Evolutionary conservation across 768 basidiomycete species (phyloP), one percentile per base, ranked within the genome.

Genomic region (Cystoderma amianthinum): DNA sequence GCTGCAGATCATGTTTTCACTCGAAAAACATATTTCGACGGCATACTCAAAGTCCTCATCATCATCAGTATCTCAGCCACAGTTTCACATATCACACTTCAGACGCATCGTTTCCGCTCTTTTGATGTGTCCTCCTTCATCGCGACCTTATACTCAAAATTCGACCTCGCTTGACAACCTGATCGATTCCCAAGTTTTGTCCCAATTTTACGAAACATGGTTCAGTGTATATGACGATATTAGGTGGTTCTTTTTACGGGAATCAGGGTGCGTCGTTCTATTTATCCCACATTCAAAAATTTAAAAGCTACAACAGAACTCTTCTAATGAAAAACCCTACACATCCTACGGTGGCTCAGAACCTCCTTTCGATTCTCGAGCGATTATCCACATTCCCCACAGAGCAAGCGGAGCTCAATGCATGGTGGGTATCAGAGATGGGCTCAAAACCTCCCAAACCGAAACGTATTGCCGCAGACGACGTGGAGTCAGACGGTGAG

Each of bases 201-300:
- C 77, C 32, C 60, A 70, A 9, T 89, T 91, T 51, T 64, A 80
- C 41, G 72, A 74, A 36, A 80, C 73, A 11, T 93, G 84, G 81
- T 72, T 89, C 50, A 80, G 78, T 48, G 76, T 85, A 10, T 55
- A 86, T 55, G 85, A 90, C 52, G 91, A 95, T 52, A 65, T 94
- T 22, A 76, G 91, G 44, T 94, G 86, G 86, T 88, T 85, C 65
- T 92, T 91, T 65, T 71, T 95, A 23, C 74, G 84, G 32, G 86
- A 92, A 53, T 69, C 85, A 41, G 75, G 69, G 89, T 85, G 59
- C 44, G 75, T 65, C 4, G 9, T 23, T 13, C 33, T 42, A 25
- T 48, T 24, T 45, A 28, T 28, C 25, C 25, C 25, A n/a, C 25
- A 7, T 15, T 15, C 28, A 30, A 9, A 9, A 36, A 33, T 17